Conservation (phyloP, 306 rosid species). For the Acacia crassicarpa region DNA sequence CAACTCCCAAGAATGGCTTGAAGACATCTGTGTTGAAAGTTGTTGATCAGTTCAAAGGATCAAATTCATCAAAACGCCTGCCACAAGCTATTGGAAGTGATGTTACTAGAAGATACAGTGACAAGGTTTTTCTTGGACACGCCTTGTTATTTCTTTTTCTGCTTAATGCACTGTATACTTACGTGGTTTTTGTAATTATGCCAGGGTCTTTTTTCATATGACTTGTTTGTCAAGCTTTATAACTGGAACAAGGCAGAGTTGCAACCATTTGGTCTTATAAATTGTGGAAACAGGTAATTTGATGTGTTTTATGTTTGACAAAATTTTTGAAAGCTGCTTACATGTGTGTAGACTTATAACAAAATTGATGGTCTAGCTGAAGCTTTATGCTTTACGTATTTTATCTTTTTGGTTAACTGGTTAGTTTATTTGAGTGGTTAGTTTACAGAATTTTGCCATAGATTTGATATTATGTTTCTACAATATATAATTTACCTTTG, state of each 20-base stretch:
- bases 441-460: background rate
- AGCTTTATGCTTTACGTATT: background rate
- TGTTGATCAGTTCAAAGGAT: constrained; percentile 80
- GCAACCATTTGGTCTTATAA: constrained; percentile 79
- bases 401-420: background rate
- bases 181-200: constrained; percentile 23
- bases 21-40: constrained; percentile 76
- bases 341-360: constrained; percentile 22
- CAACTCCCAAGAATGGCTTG: constrained; percentile 62
- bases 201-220: constrained; percentile 78
- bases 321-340: background rate
- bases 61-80: constrained; percentile 57
- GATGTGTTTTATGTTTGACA: constrained; percentile 14
- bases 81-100: constrained; percentile 48
- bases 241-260: constrained; percentile 73
- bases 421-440: constrained; percentile 15
- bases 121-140: constrained; percentile 59
- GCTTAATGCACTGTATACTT: constrained; percentile 10
- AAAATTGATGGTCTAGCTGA: constrained; percentile 11
- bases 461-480: constrained; percentile 13
- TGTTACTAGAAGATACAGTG: constrained; percentile 53
- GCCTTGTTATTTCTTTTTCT: background rate
- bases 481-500: background rate
- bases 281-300: constrained; percentile 91
- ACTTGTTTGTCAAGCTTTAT: constrained; percentile 79